Percentiles rank a stretch among this genome's conserved stretches.
These are phyloP conservation scores for Physcomitrium patens DNA, from an alignment of 225 moss, liverwort and hornwort species.

Conservation along the genomic window DNA sequence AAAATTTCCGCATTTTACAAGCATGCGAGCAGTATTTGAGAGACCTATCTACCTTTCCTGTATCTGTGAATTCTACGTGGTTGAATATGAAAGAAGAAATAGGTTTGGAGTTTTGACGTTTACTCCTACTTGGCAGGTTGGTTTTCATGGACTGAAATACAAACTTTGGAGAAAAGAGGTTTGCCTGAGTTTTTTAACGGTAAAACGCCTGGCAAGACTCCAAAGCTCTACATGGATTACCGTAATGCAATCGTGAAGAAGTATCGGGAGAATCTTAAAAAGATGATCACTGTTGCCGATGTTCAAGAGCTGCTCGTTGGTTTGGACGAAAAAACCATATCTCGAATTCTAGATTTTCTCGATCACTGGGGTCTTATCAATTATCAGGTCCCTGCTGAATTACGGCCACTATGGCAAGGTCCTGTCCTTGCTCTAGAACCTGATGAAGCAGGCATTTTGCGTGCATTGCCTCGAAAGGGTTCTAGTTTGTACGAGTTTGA, in stretches of 20 bases:
- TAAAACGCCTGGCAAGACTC: too few species aligned
- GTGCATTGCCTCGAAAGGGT: conserved; percentile 57
- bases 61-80: not conserved
- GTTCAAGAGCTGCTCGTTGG: conserved; percentile 62
- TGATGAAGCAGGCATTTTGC: conserved; percentile 57
- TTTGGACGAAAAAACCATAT: conserved; percentile 67
- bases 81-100: conserved; percentile 17
- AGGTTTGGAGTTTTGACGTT: conserved; percentile 9
- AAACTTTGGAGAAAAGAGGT: conserved; percentile 28
- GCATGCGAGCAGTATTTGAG: conserved; percentile 17
- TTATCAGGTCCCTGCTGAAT: conserved; percentile 66
- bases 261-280: conserved; percentile 81
- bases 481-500: conserved; percentile 86
- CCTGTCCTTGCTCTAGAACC: conserved; percentile 54
- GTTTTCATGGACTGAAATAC: conserved; percentile 70
- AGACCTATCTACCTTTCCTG: conserved; percentile 8
- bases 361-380: conserved; percentile 61
- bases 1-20: conserved; percentile 11
- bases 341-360: conserved; percentile 81
- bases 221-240: too few species aligned
- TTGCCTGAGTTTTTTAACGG: too few species aligned
- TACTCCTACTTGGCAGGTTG: too few species aligned
- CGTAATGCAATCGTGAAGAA: too few species aligned
- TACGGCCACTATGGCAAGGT: conserved; percentile 57
- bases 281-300: conserved; percentile 62